A percentile compares a stretch with the other conserved stretches of the same genome.
phyloP scores from a whole-genome alignment of 805 yeast genomes.

The Candida coquimbonensis region DNA sequence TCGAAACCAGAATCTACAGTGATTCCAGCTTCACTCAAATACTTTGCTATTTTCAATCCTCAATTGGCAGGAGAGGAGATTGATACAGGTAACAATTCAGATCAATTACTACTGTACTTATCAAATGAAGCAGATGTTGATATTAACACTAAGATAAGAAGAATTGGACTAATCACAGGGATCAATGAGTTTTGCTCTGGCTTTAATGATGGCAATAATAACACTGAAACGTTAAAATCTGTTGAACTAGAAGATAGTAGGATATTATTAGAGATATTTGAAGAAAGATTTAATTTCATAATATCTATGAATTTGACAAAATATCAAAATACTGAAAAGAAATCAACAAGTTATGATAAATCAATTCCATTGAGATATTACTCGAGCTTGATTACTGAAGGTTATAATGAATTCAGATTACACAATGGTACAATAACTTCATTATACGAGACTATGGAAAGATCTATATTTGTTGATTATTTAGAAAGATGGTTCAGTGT shows the following conservation, averaged over 20 bases:
- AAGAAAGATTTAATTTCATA: constrained; percentile 22
- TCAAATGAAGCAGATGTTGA: constrained; percentile 13
- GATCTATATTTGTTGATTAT: constrained; percentile 11
- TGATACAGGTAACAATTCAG: constrained; percentile 7
- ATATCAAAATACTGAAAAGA: constrained; percentile 8
- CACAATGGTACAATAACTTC: constrained; percentile 19
- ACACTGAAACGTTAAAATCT: constrained; percentile 2
- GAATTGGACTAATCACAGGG: constrained; percentile 38
- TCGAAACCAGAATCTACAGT: constrained; percentile 10
- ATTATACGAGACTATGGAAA: constrained; percentile 12
- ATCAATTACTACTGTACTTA: constrained; percentile 30
- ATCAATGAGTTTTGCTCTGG: constrained; percentile 11
- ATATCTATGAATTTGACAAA: constrained; percentile 17
- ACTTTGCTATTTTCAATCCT: constrained; percentile 35
- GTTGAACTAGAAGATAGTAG: constrained; percentile 25
- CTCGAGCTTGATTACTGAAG: constrained; percentile 19
- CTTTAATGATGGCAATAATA: constrained; percentile 1
- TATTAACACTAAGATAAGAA: constrained; percentile 29
- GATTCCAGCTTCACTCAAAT: constrained; percentile 16
- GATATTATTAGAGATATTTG: constrained; percentile 24
- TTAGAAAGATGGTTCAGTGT: constrained; percentile 30
- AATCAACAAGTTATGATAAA: constrained; percentile 5
- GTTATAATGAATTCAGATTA: constrained; percentile 20
- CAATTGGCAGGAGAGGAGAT: constrained; percentile 26
- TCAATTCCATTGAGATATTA: constrained; percentile 23